phyloP scores from a whole-genome alignment of 2,329 filamentous ascomycete genomes.

The Trichoderma citrinoviride region DNA sequence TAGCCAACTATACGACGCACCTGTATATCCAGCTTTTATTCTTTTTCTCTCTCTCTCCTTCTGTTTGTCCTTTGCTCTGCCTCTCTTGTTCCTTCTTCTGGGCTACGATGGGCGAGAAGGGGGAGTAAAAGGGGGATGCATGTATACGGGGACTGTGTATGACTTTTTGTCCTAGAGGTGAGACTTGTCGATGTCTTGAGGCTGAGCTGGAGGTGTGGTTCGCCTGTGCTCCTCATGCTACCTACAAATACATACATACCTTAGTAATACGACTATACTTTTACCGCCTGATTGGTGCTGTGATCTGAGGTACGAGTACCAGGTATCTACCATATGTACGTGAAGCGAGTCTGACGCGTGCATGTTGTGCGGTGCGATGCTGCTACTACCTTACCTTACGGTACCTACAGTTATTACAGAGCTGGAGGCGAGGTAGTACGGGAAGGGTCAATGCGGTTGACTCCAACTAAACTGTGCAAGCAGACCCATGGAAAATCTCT shows the following conservation, averaged over 20 bases:
- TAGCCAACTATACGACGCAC: constrained; percentile 22
- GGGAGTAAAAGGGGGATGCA: neutral
- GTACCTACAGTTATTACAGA: neutral
- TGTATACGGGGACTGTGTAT: neutral
- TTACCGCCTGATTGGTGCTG: neutral
- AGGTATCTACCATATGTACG: neutral
- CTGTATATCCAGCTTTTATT: constrained; percentile 18
- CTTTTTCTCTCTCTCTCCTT: neutral
- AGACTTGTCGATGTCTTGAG: neutral
- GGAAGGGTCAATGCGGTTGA: too few species aligned
- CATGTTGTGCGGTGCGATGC: neutral
- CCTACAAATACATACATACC: neutral
- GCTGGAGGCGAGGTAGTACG: too few species aligned
- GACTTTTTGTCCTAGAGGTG: neutral
- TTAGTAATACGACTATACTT: neutral
- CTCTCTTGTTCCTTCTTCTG: neutral
- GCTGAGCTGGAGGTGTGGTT: neutral
- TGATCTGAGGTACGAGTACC: neutral
- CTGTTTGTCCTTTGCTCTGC: neutral
- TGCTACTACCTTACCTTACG: neutral
- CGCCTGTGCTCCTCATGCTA: constrained; percentile 1
- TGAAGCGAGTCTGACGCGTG: constrained; percentile 10
- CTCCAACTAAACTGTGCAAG: too few species aligned
- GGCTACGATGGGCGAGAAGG: constrained; percentile 2
- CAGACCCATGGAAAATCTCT: too few species aligned